These are phyloP conservation scores for Candida silvicultrix DNA, from an alignment of 805 yeast genomes.

Conservation along the genomic window DNA sequence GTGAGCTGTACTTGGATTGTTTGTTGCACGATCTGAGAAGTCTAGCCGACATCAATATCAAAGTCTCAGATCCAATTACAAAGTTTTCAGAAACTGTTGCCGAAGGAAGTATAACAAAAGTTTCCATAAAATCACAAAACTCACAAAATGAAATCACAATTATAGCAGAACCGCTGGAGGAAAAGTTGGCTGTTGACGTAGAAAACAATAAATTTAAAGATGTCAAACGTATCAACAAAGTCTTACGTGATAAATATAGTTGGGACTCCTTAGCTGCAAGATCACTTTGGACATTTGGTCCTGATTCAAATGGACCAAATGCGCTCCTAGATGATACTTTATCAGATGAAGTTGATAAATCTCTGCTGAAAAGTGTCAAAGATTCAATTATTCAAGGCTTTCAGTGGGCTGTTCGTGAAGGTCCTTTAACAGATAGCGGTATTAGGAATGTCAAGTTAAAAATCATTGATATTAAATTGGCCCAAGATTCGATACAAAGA, in stretches of 20 bases:
- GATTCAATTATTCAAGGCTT: conserved; percentile 71
- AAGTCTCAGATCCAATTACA: conserved; percentile 80
- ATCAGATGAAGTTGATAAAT: conserved; percentile 61
- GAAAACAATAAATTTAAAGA: conserved; percentile 38
- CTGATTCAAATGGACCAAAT: conserved; percentile 48
- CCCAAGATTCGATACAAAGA: conserved; percentile 40
- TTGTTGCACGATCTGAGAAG: conserved; percentile 68
- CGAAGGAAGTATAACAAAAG: conserved; percentile 59
- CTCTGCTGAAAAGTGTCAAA: conserved; percentile 35
- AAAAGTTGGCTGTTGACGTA: conserved; percentile 48
- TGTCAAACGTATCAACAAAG: conserved; percentile 41
- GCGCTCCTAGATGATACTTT: conserved; percentile 66
- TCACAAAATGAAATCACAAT: conserved; percentile 55
- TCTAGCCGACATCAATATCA: conserved; percentile 56
- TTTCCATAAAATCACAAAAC: conserved; percentile 54
- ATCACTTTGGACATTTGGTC: conserved; percentile 75
- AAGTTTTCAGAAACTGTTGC: conserved; percentile 72
- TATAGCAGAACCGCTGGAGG: conserved; percentile 69
- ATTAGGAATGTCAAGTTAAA: conserved; percentile 65
- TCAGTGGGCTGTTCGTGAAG: conserved; percentile 75
- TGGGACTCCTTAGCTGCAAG: conserved; percentile 87
- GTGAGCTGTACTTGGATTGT: conserved; percentile 85
- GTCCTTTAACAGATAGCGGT: conserved; percentile 89
- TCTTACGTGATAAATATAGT: conserved; percentile 47
- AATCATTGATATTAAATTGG: conserved; percentile 53